Percentiles rank a stretch among this genome's conserved stretches.
phyloP scores from a whole-genome alignment of 1,284 basidiomycete species.

The Microstroma glucosiphilum region DNA sequence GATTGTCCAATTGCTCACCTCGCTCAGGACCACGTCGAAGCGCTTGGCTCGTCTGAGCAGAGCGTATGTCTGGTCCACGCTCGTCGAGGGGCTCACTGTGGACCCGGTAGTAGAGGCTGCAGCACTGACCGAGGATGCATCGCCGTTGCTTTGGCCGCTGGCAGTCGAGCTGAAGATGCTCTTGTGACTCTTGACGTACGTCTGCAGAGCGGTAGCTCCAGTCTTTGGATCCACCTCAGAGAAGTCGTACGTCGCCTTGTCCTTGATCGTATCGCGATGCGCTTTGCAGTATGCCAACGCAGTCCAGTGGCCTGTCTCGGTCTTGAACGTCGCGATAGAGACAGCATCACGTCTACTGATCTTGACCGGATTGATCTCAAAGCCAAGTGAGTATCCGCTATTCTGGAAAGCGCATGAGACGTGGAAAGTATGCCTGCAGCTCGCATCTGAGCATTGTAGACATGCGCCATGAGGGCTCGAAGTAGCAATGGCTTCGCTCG shows the following conservation, averaged over 20 bases:
- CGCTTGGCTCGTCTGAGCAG: constrained; percentile 36
- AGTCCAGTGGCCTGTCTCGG: constrained; percentile 74
- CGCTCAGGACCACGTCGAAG: constrained; percentile 18
- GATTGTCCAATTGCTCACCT: too few species aligned
- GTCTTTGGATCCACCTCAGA: constrained; percentile 72
- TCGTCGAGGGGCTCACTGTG: too few species aligned
- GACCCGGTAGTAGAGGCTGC: constrained; percentile 8
- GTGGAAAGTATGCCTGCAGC: constrained; percentile 71
- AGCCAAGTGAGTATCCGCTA: constrained; percentile 65
- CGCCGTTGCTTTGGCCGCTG: too few species aligned
- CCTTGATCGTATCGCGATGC: constrained; percentile 61
- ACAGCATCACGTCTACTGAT: constrained; percentile 64
- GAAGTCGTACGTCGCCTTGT: constrained; percentile 68
- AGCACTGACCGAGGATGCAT: background rate
- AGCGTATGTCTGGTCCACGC: constrained; percentile 30
- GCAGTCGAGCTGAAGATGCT: constrained; percentile 56
- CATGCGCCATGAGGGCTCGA: constrained; percentile 60
- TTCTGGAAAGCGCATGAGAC: constrained; percentile 77
- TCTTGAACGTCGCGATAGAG: constrained; percentile 71
- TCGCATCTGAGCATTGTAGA: constrained; percentile 66
- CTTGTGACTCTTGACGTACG: constrained; percentile 77
- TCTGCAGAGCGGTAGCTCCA: constrained; percentile 77
- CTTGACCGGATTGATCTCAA: constrained; percentile 54
- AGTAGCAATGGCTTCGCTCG: background rate
- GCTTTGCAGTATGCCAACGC: constrained; percentile 74